Conservation (phyloP, 371 early-diverging fungal genomes). For the Mucor plumbeus region DNA sequence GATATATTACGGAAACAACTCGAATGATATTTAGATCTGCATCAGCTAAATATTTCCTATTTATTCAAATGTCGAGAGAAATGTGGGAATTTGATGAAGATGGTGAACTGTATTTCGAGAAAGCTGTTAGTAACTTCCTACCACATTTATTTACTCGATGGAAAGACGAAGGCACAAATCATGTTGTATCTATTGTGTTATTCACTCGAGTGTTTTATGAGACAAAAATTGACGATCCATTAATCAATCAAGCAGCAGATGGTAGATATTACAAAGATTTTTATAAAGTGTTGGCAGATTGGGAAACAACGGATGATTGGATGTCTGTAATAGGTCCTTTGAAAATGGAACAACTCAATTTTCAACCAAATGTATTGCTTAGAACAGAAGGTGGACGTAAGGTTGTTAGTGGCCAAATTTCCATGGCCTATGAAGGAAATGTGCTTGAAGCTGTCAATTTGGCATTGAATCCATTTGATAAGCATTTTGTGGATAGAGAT, state of each 20-base stretch:
- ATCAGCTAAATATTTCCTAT: constrained; percentile 91
- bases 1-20: constrained; percentile 80
- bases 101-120: constrained; percentile 92
- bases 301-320: constrained; percentile 93
- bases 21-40: constrained; percentile 93
- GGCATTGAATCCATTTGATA: constrained; percentile 93
- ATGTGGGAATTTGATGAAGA: constrained; percentile 98
- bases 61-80: constrained; percentile 95
- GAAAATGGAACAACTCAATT: constrained; percentile 82
- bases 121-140: constrained; percentile 87
- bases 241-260: constrained; percentile 55
- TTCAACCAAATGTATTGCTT: constrained; percentile 78
- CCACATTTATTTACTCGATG: constrained; percentile 90
- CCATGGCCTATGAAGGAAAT: constrained; percentile 88
- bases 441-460: constrained; percentile 95
- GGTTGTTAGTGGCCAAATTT: constrained; percentile 68
- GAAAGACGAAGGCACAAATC: constrained; percentile 87
- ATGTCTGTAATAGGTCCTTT: constrained; percentile 73
- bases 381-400: constrained; percentile 57
- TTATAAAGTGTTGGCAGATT: constrained; percentile 93
- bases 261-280: constrained; percentile 85
- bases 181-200: constrained; percentile 94
- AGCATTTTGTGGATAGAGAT: constrained; percentile 93
- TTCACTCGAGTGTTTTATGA: constrained; percentile 90
- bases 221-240: constrained; percentile 48